phyloP scores from a whole-genome alignment of 306 rosid genomes.

The Cicer bijugum region DNA sequence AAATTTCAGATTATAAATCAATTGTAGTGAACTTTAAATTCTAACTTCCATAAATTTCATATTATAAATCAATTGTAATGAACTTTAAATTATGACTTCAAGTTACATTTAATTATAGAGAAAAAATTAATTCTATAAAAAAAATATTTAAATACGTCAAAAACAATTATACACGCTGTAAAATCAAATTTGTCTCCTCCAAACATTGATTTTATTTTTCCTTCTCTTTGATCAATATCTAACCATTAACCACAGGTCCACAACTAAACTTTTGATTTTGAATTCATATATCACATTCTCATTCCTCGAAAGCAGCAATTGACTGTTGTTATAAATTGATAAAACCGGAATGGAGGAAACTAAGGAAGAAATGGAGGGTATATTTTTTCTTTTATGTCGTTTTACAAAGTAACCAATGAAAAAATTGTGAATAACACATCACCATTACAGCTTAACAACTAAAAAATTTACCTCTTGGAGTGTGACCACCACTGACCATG shows the following conservation, averaged over 20 bases:
- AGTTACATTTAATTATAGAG: too few species aligned
- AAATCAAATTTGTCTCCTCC: too few species aligned
- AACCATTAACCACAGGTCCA: constrained; percentile 4
- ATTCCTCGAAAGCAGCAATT: constrained; percentile 17
- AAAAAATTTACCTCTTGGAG: constrained; percentile 32
- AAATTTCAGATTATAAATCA: too few species aligned
- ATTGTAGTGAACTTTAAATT: too few species aligned
- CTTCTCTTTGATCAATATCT: not conserved
- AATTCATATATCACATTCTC: constrained; percentile 5
- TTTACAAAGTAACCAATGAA: constrained; percentile 29
- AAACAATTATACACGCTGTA: too few species aligned
- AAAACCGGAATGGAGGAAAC: constrained; percentile 20
- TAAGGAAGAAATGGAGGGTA: constrained; percentile 9
- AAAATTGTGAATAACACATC: constrained; percentile 24
- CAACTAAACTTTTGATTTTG: constrained; percentile 7
- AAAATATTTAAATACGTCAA: too few species aligned
- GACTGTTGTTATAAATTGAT: not conserved
- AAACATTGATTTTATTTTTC: not conserved
- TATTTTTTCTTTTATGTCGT: not conserved
- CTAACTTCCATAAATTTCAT: too few species aligned
- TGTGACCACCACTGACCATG: constrained; percentile 8
- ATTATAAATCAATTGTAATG: too few species aligned
- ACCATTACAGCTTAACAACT: constrained; percentile 36
- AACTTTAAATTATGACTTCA: too few species aligned
- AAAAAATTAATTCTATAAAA: too few species aligned